Percentiles rank a stretch among this genome's conserved stretches.
phyloP scores from a whole-genome alignment of 768 basidiomycete genomes.

The Lentinula lateritia region DNA sequence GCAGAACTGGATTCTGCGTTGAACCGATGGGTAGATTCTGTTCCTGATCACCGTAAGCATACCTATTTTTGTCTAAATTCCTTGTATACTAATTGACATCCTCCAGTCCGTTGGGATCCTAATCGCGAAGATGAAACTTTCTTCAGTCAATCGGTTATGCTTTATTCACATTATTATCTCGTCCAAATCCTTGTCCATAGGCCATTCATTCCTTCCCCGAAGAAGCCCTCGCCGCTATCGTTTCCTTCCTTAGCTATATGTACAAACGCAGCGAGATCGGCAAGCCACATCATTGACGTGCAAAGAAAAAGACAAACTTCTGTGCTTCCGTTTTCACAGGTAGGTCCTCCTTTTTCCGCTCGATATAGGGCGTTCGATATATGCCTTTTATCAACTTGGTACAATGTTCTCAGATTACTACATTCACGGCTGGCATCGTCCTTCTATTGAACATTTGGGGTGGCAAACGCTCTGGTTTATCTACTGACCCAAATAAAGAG shows the following conservation, averaged over 20 bases:
- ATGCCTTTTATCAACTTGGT: not conserved
- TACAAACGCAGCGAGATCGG: slow-evolving; percentile 63
- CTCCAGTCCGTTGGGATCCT: slow-evolving; percentile 39
- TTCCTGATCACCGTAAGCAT: slow-evolving; percentile 36
- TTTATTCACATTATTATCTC: slow-evolving; percentile 18
- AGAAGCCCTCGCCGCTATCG: slow-evolving; percentile 23
- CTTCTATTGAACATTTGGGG: slow-evolving; percentile 47
- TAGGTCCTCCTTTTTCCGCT: not conserved
- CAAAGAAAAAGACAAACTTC: slow-evolving; percentile 10
- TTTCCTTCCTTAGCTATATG: slow-evolving; percentile 65
- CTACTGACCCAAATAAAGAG: slow-evolving; percentile 27
- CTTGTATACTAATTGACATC: not conserved
- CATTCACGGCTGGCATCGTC: slow-evolving; percentile 28
- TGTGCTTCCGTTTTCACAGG: slow-evolving; percentile 11
- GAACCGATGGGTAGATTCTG: slow-evolving; percentile 52
- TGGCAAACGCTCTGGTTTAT: slow-evolving; percentile 25
- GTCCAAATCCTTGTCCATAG: slow-evolving; percentile 62
- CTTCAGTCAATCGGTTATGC: slow-evolving; percentile 38
- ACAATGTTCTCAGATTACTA: slow-evolving; percentile 10
- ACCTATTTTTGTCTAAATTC: slow-evolving; percentile 7
- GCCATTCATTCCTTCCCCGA: slow-evolving; percentile 56
- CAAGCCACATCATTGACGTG: slow-evolving; percentile 52
- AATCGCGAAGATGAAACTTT: slow-evolving; percentile 28
- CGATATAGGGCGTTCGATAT: not conserved
- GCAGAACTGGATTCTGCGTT: slow-evolving; percentile 56